phyloP scores from a whole-genome alignment of 2,329 filamentous ascomycete species.

The Alternaria sp. region DNA sequence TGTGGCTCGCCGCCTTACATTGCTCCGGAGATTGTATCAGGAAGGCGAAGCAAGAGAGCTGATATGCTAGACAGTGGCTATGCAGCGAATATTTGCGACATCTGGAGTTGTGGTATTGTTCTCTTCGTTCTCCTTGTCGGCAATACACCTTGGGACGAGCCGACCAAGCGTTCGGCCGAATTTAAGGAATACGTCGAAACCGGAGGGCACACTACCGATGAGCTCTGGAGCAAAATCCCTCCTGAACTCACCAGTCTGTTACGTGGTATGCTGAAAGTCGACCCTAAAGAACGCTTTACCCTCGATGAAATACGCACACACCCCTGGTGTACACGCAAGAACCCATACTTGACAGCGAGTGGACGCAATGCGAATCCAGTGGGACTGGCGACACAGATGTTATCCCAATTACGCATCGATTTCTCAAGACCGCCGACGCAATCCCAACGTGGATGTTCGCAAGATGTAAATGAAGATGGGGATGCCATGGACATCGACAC shows the following conservation, averaged over 20 bases:
- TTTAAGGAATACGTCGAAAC: constrained; percentile 85
- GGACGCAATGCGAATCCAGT: constrained; percentile 81
- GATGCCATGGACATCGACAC: constrained; percentile 68
- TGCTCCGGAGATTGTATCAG: constrained; percentile 82
- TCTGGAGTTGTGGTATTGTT: constrained; percentile 99
- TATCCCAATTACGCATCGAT: constrained; percentile 88
- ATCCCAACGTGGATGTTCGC: constrained; percentile 53
- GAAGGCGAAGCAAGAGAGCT: constrained; percentile 57
- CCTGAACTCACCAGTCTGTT: constrained; percentile 78
- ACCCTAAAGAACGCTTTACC: constrained; percentile 78
- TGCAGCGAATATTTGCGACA: constrained; percentile 81
- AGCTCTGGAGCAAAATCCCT: constrained; percentile 84
- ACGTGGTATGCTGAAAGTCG: constrained; percentile 90
- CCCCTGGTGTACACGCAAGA: constrained; percentile 90
- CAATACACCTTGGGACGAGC: constrained; percentile 98
- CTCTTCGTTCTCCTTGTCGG: constrained; percentile 93
- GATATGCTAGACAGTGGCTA: constrained; percentile 67
- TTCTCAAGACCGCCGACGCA: constrained; percentile 73
- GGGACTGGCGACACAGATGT: constrained; percentile 90
- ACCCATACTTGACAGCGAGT: constrained; percentile 76
- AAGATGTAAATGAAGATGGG: constrained; percentile 52
- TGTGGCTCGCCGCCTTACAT: constrained; percentile 98
- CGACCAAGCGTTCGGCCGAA: constrained; percentile 85
- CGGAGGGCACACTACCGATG: constrained; percentile 82
- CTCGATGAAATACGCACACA: constrained; percentile 87